Percentiles rank a stretch among this genome's conserved stretches.
These are phyloP conservation scores for Coleophoma crateriformis DNA, from an alignment of 2,329 filamentous ascomycete genomes.

Conservation along the genomic window DNA sequence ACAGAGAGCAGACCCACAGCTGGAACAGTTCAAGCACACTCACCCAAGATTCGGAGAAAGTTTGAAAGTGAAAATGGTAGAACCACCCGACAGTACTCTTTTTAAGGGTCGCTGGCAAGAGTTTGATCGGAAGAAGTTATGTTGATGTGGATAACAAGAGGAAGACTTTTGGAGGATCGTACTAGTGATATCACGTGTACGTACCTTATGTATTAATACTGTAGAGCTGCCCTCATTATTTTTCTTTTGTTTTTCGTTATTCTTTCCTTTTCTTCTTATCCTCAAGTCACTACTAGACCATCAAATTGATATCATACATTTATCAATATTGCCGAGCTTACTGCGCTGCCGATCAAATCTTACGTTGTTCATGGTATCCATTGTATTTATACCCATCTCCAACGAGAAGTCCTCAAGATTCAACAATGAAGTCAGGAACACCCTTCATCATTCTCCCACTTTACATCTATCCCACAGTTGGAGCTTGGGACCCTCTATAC, in stretches of 20 bases:
- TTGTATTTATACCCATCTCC: background rate
- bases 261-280: background rate
- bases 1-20: background rate
- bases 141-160: background rate
- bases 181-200: too few relatives aligned
- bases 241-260: background rate
- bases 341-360: too few relatives aligned
- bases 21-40: background rate
- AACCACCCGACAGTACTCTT: background rate
- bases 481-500: conserved; percentile 16
- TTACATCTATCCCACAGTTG: conserved; percentile 15
- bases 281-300: background rate
- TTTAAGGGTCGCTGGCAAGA: background rate
- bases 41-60: background rate
- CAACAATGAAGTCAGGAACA: background rate
- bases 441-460: conserved; percentile 14
- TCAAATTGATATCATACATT: too few relatives aligned
- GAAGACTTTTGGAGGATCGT: too few relatives aligned
- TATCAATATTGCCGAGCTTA: too few relatives aligned
- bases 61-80: background rate
- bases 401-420: background rate
- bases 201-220: too few relatives aligned
- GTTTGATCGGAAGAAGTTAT: background rate
- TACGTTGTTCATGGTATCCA: too few relatives aligned
- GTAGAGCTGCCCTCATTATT: background rate